A percentile compares a stretch with the other conserved stretches of the same genome.
These are phyloP conservation scores for Tetrapisispora taiwanensis DNA, from an alignment of 805 yeast species.

Conservation along the genomic window DNA sequence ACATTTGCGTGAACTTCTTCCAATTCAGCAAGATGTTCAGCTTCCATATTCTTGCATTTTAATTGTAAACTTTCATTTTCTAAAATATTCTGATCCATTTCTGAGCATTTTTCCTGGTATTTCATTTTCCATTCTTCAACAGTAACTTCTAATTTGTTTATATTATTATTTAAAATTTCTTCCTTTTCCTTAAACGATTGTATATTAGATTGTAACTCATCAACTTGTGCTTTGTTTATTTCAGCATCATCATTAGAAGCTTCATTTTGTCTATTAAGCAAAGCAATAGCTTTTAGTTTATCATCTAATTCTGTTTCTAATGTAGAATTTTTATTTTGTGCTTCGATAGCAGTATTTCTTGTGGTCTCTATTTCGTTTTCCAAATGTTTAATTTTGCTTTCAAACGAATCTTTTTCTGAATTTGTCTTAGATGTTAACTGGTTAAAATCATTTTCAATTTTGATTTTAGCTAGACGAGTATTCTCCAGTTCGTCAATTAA, in stretches of 20 bases:
- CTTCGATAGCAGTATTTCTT: background rate
- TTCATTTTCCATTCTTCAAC: slow-evolving; percentile 20
- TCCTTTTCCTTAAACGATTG: slow-evolving; percentile 26
- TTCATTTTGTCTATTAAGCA: slow-evolving; percentile 19
- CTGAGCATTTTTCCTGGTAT: slow-evolving; percentile 11
- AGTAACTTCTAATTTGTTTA: slow-evolving; percentile 27
- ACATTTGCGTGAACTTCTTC: slow-evolving; percentile 30
- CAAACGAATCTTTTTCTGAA: background rate
- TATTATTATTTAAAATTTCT: slow-evolving; percentile 18
- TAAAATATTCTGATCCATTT: slow-evolving; percentile 12
- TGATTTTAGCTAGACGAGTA: slow-evolving; percentile 4
- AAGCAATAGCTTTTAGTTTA: slow-evolving; percentile 9
- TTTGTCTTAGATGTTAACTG: slow-evolving; percentile 5
- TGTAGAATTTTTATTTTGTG: slow-evolving; percentile 2
- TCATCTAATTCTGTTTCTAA: slow-evolving; percentile 12
- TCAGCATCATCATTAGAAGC: slow-evolving; percentile 27
- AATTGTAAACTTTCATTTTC: slow-evolving; percentile 24
- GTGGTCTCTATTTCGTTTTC: background rate
- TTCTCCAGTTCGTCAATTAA: slow-evolving; percentile 1
- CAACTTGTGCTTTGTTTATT: slow-evolving; percentile 31
- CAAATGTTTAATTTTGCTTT: background rate
- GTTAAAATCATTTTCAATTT: slow-evolving; percentile 7
- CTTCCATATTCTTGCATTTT: slow-evolving; percentile 21
- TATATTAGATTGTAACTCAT: slow-evolving; percentile 26
- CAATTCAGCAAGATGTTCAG: slow-evolving; percentile 30